These are phyloP conservation scores for Raphidocelis subcapitata DNA, from an alignment of 139 green algal species.

Conservation along the genomic window DNA sequence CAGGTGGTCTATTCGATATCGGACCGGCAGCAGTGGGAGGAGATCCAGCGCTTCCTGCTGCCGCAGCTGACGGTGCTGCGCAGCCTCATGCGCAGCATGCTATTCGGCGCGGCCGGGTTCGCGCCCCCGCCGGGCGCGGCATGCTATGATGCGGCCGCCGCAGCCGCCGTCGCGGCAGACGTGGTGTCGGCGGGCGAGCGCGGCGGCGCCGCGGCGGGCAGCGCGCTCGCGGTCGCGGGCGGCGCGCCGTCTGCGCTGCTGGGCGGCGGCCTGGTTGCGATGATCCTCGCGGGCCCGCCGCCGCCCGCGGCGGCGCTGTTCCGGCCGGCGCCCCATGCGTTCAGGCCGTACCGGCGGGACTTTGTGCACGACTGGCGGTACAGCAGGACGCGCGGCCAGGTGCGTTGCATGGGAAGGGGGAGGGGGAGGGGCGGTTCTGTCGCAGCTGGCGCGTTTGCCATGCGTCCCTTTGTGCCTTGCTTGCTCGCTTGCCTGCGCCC, in stretches of 20 bases:
- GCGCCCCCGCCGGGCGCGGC: background rate
- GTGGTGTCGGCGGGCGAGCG: background rate
- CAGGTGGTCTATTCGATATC: conserved; percentile 28
- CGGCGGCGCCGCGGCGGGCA: background rate
- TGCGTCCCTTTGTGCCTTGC: too few species aligned
- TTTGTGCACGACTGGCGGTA: conserved; percentile 27
- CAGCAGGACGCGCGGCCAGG: conserved; percentile 6
- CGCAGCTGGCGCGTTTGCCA: too few species aligned
- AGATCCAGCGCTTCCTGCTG: conserved; percentile 28
- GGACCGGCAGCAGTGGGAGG: conserved; percentile 23
- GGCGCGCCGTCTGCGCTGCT: background rate
- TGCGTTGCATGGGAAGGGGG: too few species aligned
- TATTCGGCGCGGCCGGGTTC: conserved; percentile 19
- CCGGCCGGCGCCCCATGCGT: conserved; percentile 15
- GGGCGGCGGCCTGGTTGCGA: background rate
- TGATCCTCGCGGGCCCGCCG: background rate
- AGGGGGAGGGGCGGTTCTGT: too few species aligned
- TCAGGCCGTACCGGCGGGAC: conserved; percentile 25
- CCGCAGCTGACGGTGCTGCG: conserved; percentile 21
- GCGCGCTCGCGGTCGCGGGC: background rate
- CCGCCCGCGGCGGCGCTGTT: conserved; percentile 9
- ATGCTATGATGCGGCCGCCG: background rate
- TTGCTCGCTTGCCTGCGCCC: too few species aligned
- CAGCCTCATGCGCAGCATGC: conserved; percentile 10
- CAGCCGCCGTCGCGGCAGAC: background rate